A percentile compares a stretch with the other conserved stretches of the same genome.
Evolutionary conservation across 75 land plant species (phyloP).

Genomic region (Cupressus sempervirens): DNA sequence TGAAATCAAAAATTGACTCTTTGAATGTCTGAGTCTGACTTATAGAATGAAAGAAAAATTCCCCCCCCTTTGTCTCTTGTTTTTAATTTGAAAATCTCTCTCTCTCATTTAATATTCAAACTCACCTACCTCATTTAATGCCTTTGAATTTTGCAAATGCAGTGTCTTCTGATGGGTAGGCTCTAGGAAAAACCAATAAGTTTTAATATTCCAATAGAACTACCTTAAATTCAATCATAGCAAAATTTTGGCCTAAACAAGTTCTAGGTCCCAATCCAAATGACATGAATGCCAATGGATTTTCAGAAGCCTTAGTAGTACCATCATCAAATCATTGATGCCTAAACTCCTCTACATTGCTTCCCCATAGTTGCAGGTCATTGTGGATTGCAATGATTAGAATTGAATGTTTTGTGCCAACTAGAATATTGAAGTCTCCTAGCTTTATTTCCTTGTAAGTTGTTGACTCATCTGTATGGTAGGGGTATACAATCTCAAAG

Average conservation of each 20-base stretch:
- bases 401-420: conserved; percentile 24
- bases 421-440: conserved; percentile 35
- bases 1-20: too few relatives aligned
- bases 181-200: too few relatives aligned
- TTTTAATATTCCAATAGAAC: too few relatives aligned
- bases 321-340: conserved; percentile 38
- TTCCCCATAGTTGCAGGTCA: conserved; percentile 52
- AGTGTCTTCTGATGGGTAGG: too few relatives aligned
- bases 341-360: conserved; percentile 49
- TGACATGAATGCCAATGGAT: conserved; percentile 33
- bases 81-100: too few relatives aligned
- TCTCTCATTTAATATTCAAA: too few relatives aligned
- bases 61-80: too few relatives aligned
- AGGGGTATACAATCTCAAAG: background rate
- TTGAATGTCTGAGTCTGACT: too few relatives aligned
- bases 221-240: background rate
- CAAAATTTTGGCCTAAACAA: background rate
- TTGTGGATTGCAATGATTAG: conserved; percentile 40
- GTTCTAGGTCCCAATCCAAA: conserved; percentile 32
- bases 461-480: background rate
- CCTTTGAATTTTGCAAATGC: too few relatives aligned
- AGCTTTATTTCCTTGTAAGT: conserved; percentile 20
- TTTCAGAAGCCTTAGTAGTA: conserved; percentile 24
- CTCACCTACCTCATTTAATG: too few relatives aligned
- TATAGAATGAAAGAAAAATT: too few relatives aligned